Evolutionary conservation across 441 rosid species (phyloP).

Genomic region (Kokia cookei): DNA sequence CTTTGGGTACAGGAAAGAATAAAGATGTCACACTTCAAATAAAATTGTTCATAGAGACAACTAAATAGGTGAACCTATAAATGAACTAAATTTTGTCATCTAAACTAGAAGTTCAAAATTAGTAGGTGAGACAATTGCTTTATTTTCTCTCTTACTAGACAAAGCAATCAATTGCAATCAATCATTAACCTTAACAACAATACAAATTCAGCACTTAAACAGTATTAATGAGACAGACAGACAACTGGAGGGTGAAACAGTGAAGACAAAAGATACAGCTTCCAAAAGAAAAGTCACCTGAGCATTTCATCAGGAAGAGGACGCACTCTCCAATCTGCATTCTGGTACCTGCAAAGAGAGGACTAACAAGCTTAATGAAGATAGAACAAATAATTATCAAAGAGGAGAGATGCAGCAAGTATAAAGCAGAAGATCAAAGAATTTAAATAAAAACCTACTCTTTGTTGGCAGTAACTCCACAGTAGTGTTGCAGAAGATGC

Average conservation of each 20-base stretch:
- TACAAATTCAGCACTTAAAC: background rate
- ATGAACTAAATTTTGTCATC: background rate
- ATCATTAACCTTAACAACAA: background rate
- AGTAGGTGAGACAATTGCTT: background rate
- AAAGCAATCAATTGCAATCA: background rate
- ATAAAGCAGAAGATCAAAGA: background rate
- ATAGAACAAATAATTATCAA: constrained; percentile 7
- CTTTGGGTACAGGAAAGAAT: background rate
- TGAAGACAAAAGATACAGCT: background rate
- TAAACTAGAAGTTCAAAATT: background rate
- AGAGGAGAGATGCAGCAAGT: background rate
- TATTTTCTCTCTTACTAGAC: background rate
- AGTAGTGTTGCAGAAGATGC: constrained; percentile 65
- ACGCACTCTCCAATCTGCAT: constrained; percentile 94
- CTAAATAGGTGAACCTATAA: background rate
- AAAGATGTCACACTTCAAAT: background rate
- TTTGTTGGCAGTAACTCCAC: constrained; percentile 86
- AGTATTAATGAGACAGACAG: background rate
- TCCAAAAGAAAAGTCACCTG: constrained; percentile 33
- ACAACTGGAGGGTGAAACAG: background rate
- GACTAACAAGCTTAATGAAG: constrained; percentile 14
- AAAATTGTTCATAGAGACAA: background rate
- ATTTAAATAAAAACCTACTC: constrained; percentile 44
- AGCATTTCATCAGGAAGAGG: constrained; percentile 82
- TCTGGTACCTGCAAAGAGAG: constrained; percentile 67